Evolutionary conservation across 768 basidiomycete genomes (phyloP).

Genomic region (Amanita thiersii): DNA sequence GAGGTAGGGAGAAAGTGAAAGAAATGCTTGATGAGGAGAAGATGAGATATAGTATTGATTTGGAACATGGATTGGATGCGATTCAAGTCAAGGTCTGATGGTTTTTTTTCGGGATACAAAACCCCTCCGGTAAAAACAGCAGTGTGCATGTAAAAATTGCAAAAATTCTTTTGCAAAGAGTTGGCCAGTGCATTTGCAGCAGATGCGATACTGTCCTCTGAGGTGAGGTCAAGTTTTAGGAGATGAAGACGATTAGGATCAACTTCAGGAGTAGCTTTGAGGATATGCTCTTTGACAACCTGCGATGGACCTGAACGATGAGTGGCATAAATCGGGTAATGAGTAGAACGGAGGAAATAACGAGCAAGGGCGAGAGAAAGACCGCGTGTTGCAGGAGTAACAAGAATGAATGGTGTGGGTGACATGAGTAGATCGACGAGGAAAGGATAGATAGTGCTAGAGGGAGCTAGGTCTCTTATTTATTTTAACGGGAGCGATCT

Average conservation of each 20-base stretch:
- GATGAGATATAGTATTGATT: slow-evolving; percentile 52
- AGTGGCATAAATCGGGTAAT: slow-evolving; percentile 47
- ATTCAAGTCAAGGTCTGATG: slow-evolving; percentile 35
- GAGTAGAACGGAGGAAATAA: slow-evolving; percentile 41
- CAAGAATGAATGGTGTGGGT: slow-evolving; percentile 38
- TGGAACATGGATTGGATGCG: slow-evolving; percentile 38
- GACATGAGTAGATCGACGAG: slow-evolving; percentile 4
- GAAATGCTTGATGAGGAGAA: slow-evolving; percentile 57
- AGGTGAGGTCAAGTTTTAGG: slow-evolving; percentile 41
- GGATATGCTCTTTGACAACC: slow-evolving; percentile 30
- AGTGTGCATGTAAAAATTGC: slow-evolving; percentile 37
- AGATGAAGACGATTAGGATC: slow-evolving; percentile 37
- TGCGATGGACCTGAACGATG: slow-evolving; percentile 32
- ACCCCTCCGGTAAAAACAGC: slow-evolving; percentile 50
- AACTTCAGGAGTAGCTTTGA: slow-evolving; percentile 32
- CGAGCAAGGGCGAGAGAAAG: slow-evolving; percentile 48
- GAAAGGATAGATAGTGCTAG: not conserved
- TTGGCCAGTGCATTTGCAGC: slow-evolving; percentile 35
- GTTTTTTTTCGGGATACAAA: slow-evolving; percentile 46
- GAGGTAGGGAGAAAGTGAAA: slow-evolving; percentile 43
- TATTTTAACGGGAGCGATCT: slow-evolving; percentile 2
- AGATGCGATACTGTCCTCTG: slow-evolving; percentile 39
- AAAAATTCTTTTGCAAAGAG: slow-evolving; percentile 19
- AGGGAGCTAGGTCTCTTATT: not conserved
- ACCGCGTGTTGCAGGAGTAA: slow-evolving; percentile 49